Percentiles rank a stretch among this genome's conserved stretches.
These are phyloP conservation scores for Diaporthe sp. DNA, from an alignment of 2,329 filamentous ascomycete species.

Conservation along the genomic window DNA sequence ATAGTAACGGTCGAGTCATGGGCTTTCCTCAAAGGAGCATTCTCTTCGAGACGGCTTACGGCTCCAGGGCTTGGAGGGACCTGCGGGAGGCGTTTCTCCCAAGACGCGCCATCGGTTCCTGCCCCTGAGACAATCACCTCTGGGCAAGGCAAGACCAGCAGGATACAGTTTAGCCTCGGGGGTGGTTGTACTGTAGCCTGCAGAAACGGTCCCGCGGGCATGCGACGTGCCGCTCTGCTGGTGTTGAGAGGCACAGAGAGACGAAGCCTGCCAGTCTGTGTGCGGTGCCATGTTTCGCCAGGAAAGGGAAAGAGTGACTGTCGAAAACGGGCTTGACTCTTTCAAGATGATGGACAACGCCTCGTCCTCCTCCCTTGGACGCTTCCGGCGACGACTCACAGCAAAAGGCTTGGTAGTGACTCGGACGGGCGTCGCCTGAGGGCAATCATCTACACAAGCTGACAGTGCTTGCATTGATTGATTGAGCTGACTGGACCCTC, in stretches of 20 bases:
- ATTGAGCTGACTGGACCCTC: conserved; percentile 15
- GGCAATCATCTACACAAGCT: conserved; percentile 9
- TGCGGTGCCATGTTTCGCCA: conserved; percentile 18
- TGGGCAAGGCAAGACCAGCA: conserved; percentile 19
- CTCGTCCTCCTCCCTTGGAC: background rate
- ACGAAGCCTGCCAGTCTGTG: background rate
- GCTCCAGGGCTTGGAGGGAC: conserved; percentile 15
- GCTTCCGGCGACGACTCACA: conserved; percentile 33
- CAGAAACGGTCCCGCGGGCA: conserved; percentile 27
- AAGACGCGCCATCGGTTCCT: conserved; percentile 18
- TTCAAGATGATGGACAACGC: conserved; percentile 3
- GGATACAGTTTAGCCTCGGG: conserved; percentile 16
- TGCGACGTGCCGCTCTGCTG: conserved; percentile 14
- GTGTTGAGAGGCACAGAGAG: background rate
- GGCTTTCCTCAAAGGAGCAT: conserved; percentile 20
- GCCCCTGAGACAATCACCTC: conserved; percentile 26
- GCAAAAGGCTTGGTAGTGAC: conserved; percentile 6
- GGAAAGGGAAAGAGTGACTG: background rate
- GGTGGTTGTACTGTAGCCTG: conserved; percentile 1
- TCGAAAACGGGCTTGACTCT: conserved; percentile 21
- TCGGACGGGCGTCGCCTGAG: conserved; percentile 6
- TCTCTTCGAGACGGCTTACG: conserved; percentile 5
- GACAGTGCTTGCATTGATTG: background rate
- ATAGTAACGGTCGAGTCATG: conserved; percentile 23
- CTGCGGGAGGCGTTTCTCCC: conserved; percentile 21